phyloP scores from a whole-genome alignment of 2,329 filamentous ascomycete species.

The Hymenoscyphus infarciens region DNA sequence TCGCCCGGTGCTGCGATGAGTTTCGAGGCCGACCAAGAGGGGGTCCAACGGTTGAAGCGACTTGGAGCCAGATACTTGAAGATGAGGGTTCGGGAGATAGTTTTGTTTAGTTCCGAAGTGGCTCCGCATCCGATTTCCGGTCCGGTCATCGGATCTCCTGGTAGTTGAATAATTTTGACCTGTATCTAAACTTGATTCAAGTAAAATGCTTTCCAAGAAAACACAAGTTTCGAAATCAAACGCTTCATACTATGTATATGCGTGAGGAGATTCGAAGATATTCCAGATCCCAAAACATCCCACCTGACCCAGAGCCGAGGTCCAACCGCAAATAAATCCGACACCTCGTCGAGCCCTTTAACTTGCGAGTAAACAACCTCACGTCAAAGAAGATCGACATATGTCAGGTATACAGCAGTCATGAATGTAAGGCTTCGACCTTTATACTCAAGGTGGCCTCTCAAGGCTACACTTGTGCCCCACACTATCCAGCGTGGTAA shows the following conservation, averaged over 20 bases:
- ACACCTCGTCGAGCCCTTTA: background rate
- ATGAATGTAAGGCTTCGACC: background rate
- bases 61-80: conserved; percentile 37
- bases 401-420: background rate
- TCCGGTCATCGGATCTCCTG: too few relatives aligned
- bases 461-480: background rate
- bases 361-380: background rate
- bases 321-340: too few relatives aligned
- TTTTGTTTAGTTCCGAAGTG: too few relatives aligned
- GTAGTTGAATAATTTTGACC: too few relatives aligned
- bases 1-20: conserved; percentile 43
- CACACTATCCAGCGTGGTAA: background rate
- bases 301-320: too few relatives aligned
- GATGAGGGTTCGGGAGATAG: conserved; percentile 39
- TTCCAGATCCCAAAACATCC: background rate
- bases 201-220: too few relatives aligned
- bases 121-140: too few relatives aligned
- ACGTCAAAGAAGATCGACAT: background rate
- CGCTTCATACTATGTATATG: too few relatives aligned
- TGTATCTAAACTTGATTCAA: too few relatives aligned
- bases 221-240: too few relatives aligned
- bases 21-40: conserved; percentile 6
- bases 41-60: conserved; percentile 17
- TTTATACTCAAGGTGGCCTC: conserved; percentile 1
- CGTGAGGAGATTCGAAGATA: too few relatives aligned